These are phyloP conservation scores for Trichosporon inkin DNA, from an alignment of 1,284 basidiomycete species.

Conservation along the genomic window DNA sequence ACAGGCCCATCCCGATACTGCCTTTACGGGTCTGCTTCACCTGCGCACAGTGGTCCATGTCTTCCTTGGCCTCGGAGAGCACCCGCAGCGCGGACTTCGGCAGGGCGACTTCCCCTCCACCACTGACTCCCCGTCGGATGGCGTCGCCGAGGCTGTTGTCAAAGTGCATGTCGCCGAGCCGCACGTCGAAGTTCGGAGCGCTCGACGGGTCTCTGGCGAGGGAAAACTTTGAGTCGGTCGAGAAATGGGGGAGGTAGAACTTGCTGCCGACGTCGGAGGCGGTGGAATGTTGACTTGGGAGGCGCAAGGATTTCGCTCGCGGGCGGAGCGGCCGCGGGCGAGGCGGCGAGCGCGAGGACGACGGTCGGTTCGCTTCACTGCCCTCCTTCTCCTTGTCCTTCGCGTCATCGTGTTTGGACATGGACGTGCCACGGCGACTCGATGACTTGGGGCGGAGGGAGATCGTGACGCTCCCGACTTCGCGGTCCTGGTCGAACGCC, in stretches of 20 bases:
- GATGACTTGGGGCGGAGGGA: conserved; percentile 25
- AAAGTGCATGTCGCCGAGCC: conserved; percentile 44
- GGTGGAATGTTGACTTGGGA: conserved; percentile 10
- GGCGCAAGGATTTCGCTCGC: conserved; percentile 34
- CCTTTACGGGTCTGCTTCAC: conserved; percentile 49
- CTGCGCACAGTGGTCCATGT: conserved; percentile 27
- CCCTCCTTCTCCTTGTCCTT: conserved; percentile 22
- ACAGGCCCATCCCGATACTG: conserved; percentile 51
- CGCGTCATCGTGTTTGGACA: background rate
- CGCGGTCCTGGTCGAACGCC: conserved; percentile 16
- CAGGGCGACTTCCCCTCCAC: conserved; percentile 41
- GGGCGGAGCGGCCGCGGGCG: conserved; percentile 15
- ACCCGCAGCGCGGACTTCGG: conserved; percentile 43
- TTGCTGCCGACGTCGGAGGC: conserved; percentile 15
- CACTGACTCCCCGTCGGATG: conserved; percentile 33
- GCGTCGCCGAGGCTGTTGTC: conserved; percentile 46
- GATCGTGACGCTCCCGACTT: conserved; percentile 37
- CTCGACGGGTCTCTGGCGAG: conserved; percentile 15
- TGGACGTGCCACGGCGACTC: background rate
- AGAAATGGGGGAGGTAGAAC: conserved; percentile 47
- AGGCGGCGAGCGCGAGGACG: conserved; percentile 8
- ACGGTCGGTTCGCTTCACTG: background rate
- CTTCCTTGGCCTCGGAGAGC: conserved; percentile 45
- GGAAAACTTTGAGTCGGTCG: conserved; percentile 48
- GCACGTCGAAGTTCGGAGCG: conserved; percentile 30